Evolutionary conservation across 2,329 filamentous ascomycete genomes (phyloP).

Genomic region (Paramyrothecium sp.): DNA sequence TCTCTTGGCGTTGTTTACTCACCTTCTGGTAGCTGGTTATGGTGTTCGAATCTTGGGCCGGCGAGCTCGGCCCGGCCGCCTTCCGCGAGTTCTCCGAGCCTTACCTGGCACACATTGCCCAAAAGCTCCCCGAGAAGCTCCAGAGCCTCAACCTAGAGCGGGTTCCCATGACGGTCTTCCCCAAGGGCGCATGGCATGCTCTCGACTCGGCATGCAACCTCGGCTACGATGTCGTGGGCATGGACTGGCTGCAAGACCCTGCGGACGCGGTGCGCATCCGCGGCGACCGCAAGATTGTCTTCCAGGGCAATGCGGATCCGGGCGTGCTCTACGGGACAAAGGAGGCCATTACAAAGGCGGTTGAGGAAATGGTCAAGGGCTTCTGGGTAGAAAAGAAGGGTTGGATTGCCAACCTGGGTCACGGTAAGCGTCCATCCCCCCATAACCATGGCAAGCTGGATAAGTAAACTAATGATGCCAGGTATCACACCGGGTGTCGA

Average conservation of each 20-base stretch:
- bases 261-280: slow-evolving; percentile 79
- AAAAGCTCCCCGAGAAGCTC: slow-evolving; percentile 73
- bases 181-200: slow-evolving; percentile 96
- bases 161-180: slow-evolving; percentile 97
- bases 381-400: slow-evolving; percentile 80
- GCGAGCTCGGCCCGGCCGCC: slow-evolving; percentile 79
- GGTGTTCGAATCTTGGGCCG: slow-evolving; percentile 98
- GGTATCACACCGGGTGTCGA: slow-evolving; percentile 94
- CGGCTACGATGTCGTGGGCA: slow-evolving; percentile 88
- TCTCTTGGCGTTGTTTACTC: neutral
- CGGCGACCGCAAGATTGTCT: slow-evolving; percentile 68
- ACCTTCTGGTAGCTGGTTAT: slow-evolving; percentile 66
- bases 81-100: slow-evolving; percentile 87
- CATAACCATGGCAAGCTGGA: neutral
- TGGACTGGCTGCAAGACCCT: slow-evolving; percentile 94
- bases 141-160: slow-evolving; percentile 71
- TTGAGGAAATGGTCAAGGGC: slow-evolving; percentile 83
- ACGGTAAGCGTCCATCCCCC: slow-evolving; percentile 59
- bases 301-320: slow-evolving; percentile 96
- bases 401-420: slow-evolving; percentile 96
- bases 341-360: slow-evolving; percentile 76
- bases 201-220: slow-evolving; percentile 83
- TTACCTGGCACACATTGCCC: slow-evolving; percentile 80
- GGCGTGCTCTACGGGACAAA: slow-evolving; percentile 86
- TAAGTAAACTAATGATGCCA: slow-evolving; percentile 30